A percentile compares a stretch with the other conserved stretches of the same genome.
phyloP scores from a whole-genome alignment of 257 asterid genomes.

The Solanum rostratum region DNA sequence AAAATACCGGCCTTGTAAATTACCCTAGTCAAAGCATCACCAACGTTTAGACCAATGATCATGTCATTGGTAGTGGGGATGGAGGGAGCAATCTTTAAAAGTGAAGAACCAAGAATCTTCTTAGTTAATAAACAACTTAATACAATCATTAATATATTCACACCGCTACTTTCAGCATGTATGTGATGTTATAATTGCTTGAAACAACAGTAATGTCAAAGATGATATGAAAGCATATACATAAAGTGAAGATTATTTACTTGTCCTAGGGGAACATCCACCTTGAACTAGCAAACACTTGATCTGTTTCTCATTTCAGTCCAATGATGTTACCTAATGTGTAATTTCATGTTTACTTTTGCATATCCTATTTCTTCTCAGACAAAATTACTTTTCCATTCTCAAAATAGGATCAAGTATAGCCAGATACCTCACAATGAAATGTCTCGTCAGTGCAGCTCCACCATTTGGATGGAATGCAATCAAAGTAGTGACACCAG shows the following conservation, averaged over 20 bases:
- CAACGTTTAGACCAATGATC: background rate
- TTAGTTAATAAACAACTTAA: background rate
- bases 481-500: constrained; percentile 66
- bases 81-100: background rate
- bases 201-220: background rate
- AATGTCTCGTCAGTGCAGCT: constrained; percentile 51
- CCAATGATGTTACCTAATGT: background rate
- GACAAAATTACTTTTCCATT: background rate
- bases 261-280: background rate
- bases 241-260: background rate
- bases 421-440: constrained; percentile 50
- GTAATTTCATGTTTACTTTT: background rate
- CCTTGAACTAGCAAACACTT: background rate
- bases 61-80: background rate
- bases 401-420: background rate
- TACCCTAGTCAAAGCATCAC: background rate
- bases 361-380: background rate
- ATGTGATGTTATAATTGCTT: background rate
- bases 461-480: constrained; percentile 77
- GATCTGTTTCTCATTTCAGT: background rate
- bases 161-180: background rate
- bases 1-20: background rate
- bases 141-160: background rate
- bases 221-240: background rate
- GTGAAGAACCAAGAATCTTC: background rate